phyloP scores from a whole-genome alignment of 2,329 filamentous ascomycete species.

The Aureobasidium zeae region DNA sequence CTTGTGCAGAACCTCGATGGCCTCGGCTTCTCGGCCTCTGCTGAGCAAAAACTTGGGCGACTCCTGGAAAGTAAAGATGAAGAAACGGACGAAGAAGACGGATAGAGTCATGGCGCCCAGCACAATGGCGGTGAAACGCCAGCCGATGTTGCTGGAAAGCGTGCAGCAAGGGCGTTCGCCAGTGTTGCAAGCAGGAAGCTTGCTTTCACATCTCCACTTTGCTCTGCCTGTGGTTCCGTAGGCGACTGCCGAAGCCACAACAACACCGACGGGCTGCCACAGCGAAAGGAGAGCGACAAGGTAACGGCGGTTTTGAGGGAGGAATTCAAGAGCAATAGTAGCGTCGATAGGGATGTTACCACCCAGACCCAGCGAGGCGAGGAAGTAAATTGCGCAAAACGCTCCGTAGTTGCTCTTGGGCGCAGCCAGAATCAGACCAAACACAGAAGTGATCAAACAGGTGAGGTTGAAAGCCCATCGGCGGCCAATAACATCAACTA shows the following conservation, averaged over 20 bases:
- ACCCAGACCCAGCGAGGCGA: slow-evolving; percentile 41
- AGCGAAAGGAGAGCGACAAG: slow-evolving; percentile 45
- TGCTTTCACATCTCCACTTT: slow-evolving; percentile 19
- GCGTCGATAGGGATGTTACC: slow-evolving; percentile 50
- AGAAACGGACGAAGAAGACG: slow-evolving; percentile 45
- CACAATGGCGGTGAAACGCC: slow-evolving; percentile 36
- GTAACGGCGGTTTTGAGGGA: slow-evolving; percentile 44
- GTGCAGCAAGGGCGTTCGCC: slow-evolving; percentile 31
- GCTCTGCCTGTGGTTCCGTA: slow-evolving; percentile 31
- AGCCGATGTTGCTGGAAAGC: slow-evolving; percentile 35
- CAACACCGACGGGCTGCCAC: slow-evolving; percentile 48
- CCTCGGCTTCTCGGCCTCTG: slow-evolving; percentile 43
- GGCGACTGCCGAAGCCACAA: slow-evolving; percentile 42
- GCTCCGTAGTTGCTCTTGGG: slow-evolving; percentile 37
- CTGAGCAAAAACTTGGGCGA: slow-evolving; percentile 52
- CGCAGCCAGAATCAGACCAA: slow-evolving; percentile 40
- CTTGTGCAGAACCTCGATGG: slow-evolving; percentile 38
- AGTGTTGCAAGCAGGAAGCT: slow-evolving; percentile 38
- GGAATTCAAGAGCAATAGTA: slow-evolving; percentile 48
- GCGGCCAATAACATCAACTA: slow-evolving; percentile 47
- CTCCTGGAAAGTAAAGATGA: slow-evolving; percentile 47
- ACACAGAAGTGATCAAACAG: slow-evolving; percentile 45
- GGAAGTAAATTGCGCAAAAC: slow-evolving; percentile 46
- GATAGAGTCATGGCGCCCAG: slow-evolving; percentile 34
- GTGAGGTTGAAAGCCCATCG: slow-evolving; percentile 51